These are phyloP conservation scores for Pseudocercospora fuligena DNA, from an alignment of 2,329 filamentous ascomycete genomes.

Conservation along the genomic window DNA sequence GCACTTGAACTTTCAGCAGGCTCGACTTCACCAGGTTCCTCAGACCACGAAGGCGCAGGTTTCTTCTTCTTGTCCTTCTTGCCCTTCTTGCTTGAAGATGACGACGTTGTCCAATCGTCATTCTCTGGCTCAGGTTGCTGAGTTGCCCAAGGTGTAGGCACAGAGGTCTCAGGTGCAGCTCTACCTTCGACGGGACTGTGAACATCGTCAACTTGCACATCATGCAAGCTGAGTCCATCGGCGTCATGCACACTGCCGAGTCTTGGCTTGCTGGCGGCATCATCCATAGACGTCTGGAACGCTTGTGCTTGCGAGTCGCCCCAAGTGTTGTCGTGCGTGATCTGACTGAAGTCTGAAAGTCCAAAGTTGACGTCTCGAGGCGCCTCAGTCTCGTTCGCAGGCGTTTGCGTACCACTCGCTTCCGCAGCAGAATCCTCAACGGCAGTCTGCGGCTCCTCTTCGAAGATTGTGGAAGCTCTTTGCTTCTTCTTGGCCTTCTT, in stretches of 20 bases:
- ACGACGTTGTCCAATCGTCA: conserved; percentile 2
- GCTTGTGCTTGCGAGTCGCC: conserved; percentile 28
- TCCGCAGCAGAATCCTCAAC: conserved; percentile 1
- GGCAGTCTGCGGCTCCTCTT: conserved; percentile 19
- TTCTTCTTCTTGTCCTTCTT: conserved; percentile 31
- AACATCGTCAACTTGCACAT: neutral
- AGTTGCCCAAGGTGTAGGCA: neutral
- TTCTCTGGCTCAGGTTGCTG: neutral
- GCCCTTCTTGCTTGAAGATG: conserved; percentile 29
- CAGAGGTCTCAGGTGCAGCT: neutral
- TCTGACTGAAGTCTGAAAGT: conserved; percentile 23
- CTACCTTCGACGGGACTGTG: neutral
- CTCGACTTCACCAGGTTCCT: conserved; percentile 6
- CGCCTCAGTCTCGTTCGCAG: neutral
- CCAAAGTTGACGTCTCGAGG: conserved; percentile 19
- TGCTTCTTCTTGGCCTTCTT: conserved; percentile 39
- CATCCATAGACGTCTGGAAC: conserved; percentile 27
- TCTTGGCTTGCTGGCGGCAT: neutral
- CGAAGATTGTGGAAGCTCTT: conserved; percentile 23
- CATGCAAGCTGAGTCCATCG: neutral
- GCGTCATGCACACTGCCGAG: neutral
- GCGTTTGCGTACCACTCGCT: neutral
- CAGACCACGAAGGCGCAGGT: conserved; percentile 14
- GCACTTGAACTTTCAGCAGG: neutral
- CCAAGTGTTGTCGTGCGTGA: conserved; percentile 26